Evolutionary conservation across 495 filamentous ascomycete species (phyloP), one percentile per base, ranked within the genome.

Genomic region (Extremus antarcticus): DNA sequence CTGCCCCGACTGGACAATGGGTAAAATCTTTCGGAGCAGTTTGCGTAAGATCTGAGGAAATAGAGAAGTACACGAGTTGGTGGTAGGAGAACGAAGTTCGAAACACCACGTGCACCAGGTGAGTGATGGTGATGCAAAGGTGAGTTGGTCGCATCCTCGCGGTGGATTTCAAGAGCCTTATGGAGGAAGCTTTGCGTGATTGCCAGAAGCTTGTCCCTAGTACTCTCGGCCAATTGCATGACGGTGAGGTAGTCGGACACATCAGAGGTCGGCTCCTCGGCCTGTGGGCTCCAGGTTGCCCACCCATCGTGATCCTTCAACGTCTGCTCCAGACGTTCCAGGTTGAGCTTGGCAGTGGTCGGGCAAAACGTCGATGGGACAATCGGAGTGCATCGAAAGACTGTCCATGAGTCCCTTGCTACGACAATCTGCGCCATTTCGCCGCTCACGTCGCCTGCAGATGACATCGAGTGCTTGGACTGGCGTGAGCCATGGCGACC

Each of bases 141-240:
- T 8, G 54, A 59, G 50, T 70, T 71, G 29, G 54, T 55, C 40
- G 47, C 57, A 40, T 52, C 58, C 13, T 69, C 73, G 20, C 73
- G 72, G 55, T 82, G 80, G 50, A 77, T 80, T 10, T 81, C 76
- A 24, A 84, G 72, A 2, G 80, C 80, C 52, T 78, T 82, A 66
- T 81, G 77, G 9, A 84, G 69, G 63, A 82, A 84, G 57, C 68
- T 75, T 56, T 83, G 80, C 9, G 80, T 81, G 47, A 82, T 81
- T 40, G 78, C 80, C 16, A 82, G 73, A 50, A 84, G 73, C 66
- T 76, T 79, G 62, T 84, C 80, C n/a, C 80, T 73, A 32, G 78
- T 77, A 23, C 69, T 57, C 50, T 72, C 70, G 39, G 66, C 66
- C 25, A 72, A 25, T 20, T 54, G 60, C 53, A 65, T 66, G 13